A percentile compares a stretch with the other conserved stretches of the same genome.
phyloP scores from a whole-genome alignment of 805 yeast genomes.

The Metschnikowia bowlesiae region DNA sequence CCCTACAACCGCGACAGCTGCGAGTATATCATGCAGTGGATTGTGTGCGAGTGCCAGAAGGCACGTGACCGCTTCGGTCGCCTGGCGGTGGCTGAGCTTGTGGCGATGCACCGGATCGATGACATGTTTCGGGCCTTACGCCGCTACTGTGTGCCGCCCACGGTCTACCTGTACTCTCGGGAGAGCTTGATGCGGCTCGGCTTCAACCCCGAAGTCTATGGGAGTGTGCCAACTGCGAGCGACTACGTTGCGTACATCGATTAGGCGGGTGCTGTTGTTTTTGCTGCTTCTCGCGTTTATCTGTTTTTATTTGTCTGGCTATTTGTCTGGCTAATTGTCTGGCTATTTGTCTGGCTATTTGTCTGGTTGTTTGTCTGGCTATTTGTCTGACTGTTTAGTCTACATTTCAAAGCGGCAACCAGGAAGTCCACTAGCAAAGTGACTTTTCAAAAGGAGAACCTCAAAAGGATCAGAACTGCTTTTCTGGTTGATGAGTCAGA shows the following conservation, averaged over 20 bases:
- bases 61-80: constrained; percentile 38
- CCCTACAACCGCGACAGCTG: constrained; percentile 49
- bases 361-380: no score
- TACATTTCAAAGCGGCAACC: no score
- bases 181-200: constrained; percentile 40
- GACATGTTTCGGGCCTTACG: constrained; percentile 20
- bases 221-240: constrained; percentile 14
- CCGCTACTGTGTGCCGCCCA: constrained; percentile 24
- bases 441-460: no score
- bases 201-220: constrained; percentile 31
- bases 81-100: constrained; percentile 21
- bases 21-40: constrained; percentile 49
- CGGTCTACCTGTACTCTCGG: constrained; percentile 26
- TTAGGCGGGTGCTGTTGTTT: neutral
- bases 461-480: no score
- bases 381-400: no score
- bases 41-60: constrained; percentile 46
- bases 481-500: no score
- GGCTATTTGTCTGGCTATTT: no score
- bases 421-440: no score
- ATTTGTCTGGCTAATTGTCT: no score
- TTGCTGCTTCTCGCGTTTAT: no score
- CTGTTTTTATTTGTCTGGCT: no score
- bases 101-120: constrained; percentile 15
- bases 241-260: constrained; percentile 12